A percentile compares a stretch with the other conserved stretches of the same genome.
These are phyloP conservation scores for Termitomyces sp. DNA, from an alignment of 768 basidiomycete species.

Conservation along the genomic window DNA sequence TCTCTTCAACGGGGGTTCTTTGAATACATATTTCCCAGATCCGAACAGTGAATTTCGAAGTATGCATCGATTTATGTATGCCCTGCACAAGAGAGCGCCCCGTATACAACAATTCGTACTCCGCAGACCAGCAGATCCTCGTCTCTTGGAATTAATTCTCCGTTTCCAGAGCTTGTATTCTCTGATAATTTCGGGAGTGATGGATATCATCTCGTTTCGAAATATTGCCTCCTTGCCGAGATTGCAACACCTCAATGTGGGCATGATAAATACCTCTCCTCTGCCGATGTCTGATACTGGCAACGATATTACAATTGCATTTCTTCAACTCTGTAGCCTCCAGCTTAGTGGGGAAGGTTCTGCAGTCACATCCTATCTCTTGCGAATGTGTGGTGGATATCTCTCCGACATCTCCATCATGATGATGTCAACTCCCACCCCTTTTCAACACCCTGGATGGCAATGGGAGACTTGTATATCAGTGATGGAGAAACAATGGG, in stretches of 20 bases:
- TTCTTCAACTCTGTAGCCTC: neutral
- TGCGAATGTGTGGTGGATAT: neutral
- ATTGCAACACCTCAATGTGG: neutral
- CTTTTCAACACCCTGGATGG: neutral
- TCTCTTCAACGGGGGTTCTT: neutral
- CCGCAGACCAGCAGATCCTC: neutral
- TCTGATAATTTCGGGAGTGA: neutral
- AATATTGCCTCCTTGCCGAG: neutral
- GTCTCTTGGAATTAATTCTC: neutral
- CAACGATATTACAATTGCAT: neutral
- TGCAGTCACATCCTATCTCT: neutral
- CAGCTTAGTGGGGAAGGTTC: neutral
- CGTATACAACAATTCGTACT: neutral
- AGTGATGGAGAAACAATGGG: neutral
- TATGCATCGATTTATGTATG: neutral
- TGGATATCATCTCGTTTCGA: neutral
- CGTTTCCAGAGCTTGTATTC: neutral
- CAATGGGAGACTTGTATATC: neutral
- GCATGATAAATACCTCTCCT: neutral
- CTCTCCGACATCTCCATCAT: neutral
- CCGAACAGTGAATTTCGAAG: neutral
- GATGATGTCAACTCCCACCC: neutral
- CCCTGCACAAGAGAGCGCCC: neutral
- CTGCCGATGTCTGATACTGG: neutral
- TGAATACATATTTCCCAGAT: accelerated